These are phyloP conservation scores for Suillus tomentosus DNA, from an alignment of 768 basidiomycete species.

Conservation along the genomic window DNA sequence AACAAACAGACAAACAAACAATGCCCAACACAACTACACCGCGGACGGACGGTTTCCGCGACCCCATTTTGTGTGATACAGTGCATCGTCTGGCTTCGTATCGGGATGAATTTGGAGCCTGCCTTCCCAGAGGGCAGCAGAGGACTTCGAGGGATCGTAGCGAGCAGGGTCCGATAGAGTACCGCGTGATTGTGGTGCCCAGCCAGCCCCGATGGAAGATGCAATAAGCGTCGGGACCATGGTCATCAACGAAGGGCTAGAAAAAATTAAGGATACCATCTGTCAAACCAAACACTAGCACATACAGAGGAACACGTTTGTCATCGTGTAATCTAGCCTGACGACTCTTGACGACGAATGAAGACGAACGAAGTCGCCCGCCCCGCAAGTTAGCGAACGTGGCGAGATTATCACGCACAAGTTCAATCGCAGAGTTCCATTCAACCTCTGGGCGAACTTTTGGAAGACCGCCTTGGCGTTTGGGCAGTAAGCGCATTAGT, in stretches of 20 bases:
- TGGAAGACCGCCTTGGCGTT: slow-evolving; percentile 62
- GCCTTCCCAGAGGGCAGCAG: slow-evolving; percentile 83
- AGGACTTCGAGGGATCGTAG: slow-evolving; percentile 76
- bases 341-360: slow-evolving; percentile 82
- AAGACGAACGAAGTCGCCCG: slow-evolving; percentile 83
- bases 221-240: slow-evolving; percentile 78
- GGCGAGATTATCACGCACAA: slow-evolving; percentile 83
- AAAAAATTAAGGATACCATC: slow-evolving; percentile 32
- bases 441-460: slow-evolving; percentile 57
- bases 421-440: slow-evolving; percentile 80
- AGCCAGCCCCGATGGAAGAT: slow-evolving; percentile 70
- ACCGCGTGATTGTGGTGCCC: slow-evolving; percentile 56
- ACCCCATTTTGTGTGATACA: slow-evolving; percentile 37
- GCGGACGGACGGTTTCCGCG: slow-evolving; percentile 20
- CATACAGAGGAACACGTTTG: slow-evolving; percentile 46
- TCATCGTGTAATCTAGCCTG: slow-evolving; percentile 56
- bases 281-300: slow-evolving; percentile 29
- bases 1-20: slow-evolving; percentile 5
- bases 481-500: slow-evolving; percentile 58
- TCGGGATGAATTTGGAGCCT: slow-evolving; percentile 88
- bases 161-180: slow-evolving; percentile 75
- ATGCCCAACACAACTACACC: neutral
- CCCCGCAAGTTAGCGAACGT: slow-evolving; percentile 86
- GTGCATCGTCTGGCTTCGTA: slow-evolving; percentile 67
- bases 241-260: slow-evolving; percentile 68